Conservation (phyloP, 257 asterid species). For the Lycium ferocissimum region DNA sequence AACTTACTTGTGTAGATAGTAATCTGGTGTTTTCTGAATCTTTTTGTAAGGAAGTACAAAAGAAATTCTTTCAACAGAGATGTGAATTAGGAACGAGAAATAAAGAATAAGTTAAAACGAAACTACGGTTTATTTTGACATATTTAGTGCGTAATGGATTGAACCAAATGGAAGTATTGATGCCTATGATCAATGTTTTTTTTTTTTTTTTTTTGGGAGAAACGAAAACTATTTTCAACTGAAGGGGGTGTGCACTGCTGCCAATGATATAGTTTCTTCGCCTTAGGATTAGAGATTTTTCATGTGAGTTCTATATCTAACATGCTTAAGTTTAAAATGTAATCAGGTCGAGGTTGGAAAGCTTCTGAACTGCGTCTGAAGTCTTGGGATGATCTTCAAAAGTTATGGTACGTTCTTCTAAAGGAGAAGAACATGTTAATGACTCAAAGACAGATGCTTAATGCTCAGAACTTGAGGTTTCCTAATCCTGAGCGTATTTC, state of each 20-base stretch:
- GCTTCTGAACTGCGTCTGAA: constrained; percentile 91
- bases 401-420: constrained; percentile 87
- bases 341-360: constrained; percentile 86
- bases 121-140: too few relatives aligned
- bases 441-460: constrained; percentile 90
- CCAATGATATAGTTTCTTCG: background rate
- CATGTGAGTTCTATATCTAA: background rate
- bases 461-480: constrained; percentile 75
- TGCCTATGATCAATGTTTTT: background rate
- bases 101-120: too few relatives aligned
- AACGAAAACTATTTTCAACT: background rate
- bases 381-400: constrained; percentile 95
- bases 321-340: background rate
- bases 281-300: background rate
- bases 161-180: too few relatives aligned
- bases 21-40: too few relatives aligned
- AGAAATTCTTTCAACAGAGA: too few relatives aligned
- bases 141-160: too few relatives aligned
- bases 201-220: background rate
- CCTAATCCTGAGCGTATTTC: constrained; percentile 83
- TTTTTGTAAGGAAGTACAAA: too few relatives aligned
- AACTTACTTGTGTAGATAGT: too few relatives aligned
- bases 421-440: constrained; percentile 88
- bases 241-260: background rate
- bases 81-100: too few relatives aligned